phyloP scores from a whole-genome alignment of 306 rosid genomes.

The Biancaea sappan region DNA sequence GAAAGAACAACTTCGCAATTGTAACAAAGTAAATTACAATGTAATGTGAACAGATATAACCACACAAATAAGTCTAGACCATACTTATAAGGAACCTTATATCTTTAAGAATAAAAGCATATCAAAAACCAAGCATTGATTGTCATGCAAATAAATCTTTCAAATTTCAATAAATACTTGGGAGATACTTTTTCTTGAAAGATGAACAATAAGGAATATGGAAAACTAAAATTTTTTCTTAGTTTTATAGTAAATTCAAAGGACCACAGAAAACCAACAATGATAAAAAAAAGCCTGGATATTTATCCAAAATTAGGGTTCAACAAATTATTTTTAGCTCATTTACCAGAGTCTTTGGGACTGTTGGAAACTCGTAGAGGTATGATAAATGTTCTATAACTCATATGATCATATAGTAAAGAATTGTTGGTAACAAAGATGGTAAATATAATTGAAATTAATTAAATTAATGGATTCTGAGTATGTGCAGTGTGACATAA shows the following conservation, averaged over 20 bases:
- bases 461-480: not conserved
- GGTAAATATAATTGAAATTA: not conserved
- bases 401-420: not conserved
- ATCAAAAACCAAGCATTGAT: not conserved
- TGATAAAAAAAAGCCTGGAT: too few relatives aligned
- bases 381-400: not conserved
- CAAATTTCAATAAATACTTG: too few relatives aligned
- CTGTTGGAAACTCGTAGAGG: not conserved
- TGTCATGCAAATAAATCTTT: not conserved
- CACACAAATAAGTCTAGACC: not conserved
- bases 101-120: not conserved
- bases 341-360: not conserved
- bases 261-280: not conserved
- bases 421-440: not conserved
- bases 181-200: too few relatives aligned
- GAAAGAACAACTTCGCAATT: slow-evolving; percentile 2
- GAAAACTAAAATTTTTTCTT: too few relatives aligned
- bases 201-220: too few relatives aligned
- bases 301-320: too few relatives aligned
- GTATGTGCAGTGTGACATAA: not conserved
- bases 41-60: not conserved
- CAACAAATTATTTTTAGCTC: not conserved
- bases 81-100: slow-evolving; percentile 15
- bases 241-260: too few relatives aligned
- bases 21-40: slow-evolving; percentile 1